phyloP scores from a whole-genome alignment of 1,284 basidiomycete genomes.

The Rhodofomes roseus region DNA sequence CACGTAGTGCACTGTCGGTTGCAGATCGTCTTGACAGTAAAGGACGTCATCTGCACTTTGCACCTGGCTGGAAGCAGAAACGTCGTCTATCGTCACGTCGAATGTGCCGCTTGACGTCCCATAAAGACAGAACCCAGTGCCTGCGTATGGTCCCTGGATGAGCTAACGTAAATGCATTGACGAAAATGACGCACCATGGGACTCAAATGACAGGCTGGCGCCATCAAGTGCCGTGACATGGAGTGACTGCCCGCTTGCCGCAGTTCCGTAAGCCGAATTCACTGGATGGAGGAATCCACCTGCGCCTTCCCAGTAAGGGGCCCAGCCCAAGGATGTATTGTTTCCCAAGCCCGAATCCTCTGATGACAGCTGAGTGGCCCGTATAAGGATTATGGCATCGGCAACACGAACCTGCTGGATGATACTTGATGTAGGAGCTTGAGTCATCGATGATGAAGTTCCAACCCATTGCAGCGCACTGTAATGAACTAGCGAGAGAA shows the following conservation, averaged over 20 bases:
- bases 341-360: slow-evolving; percentile 17
- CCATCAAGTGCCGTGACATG: slow-evolving; percentile 24
- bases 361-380: not conserved
- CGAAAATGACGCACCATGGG: slow-evolving; percentile 21
- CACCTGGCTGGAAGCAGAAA: slow-evolving; percentile 2
- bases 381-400: not conserved
- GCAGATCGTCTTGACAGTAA: slow-evolving; percentile 11
- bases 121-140: slow-evolving; percentile 4
- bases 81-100: slow-evolving; percentile 28
- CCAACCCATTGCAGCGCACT: slow-evolving; percentile 2
- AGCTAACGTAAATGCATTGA: no score
- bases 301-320: slow-evolving; percentile 23
- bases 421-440: slow-evolving; percentile 18
- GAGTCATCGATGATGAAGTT: slow-evolving; percentile 24
- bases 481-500: not conserved
- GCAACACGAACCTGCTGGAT: slow-evolving; percentile 17
- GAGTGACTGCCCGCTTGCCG: slow-evolving; percentile 14
- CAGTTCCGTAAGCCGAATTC: slow-evolving; percentile 10
- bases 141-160: not conserved
- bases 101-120: slow-evolving; percentile 16
- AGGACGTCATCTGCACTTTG: slow-evolving; percentile 7
- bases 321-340: slow-evolving; percentile 22
- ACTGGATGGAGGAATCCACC: slow-evolving; percentile 15
- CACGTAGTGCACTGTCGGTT: slow-evolving; percentile 14
- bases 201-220: slow-evolving; percentile 22